These are phyloP conservation scores for Pleurotus tuoliensis DNA, from an alignment of 768 basidiomycete species.

Conservation along the genomic window DNA sequence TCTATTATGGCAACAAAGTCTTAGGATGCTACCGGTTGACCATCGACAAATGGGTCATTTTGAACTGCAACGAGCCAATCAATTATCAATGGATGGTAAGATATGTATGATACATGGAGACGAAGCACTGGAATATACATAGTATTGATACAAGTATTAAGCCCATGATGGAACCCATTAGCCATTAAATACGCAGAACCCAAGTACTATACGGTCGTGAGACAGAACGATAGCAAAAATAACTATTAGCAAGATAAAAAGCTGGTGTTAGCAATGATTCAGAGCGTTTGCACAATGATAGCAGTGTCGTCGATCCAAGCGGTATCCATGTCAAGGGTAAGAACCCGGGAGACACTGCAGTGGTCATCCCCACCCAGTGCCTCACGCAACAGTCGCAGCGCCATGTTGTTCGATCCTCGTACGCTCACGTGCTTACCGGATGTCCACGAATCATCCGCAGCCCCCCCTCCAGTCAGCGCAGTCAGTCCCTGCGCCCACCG, in stretches of 20 bases:
- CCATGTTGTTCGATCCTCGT: constrained; percentile 39
- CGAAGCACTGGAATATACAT: background rate
- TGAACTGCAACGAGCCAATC: too few relatives aligned
- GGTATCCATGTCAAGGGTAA: constrained; percentile 61
- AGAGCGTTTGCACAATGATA: constrained; percentile 59
- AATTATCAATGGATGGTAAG: too few relatives aligned
- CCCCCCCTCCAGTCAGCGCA: constrained; percentile 10
- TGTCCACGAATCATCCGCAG: constrained; percentile 3
- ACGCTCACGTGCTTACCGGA: constrained; percentile 8
- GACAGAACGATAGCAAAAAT: background rate
- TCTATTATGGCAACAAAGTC: too few relatives aligned
- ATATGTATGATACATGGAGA: too few relatives aligned
- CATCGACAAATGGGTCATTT: too few relatives aligned
- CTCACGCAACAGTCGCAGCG: constrained; percentile 51
- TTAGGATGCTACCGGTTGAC: too few relatives aligned
- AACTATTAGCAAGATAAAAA: constrained; percentile 4
- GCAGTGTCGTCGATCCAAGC: constrained; percentile 70
- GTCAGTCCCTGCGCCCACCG: constrained; percentile 50
- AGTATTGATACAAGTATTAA: background rate
- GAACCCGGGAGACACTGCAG: constrained; percentile 47
- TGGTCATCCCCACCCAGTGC: constrained; percentile 56
- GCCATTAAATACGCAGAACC: background rate
- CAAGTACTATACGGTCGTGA: background rate
- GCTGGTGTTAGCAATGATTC: constrained; percentile 13
- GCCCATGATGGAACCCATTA: background rate